These are phyloP conservation scores for Penicillium desertorum DNA, from an alignment of 495 filamentous ascomycete species.

Conservation along the genomic window DNA sequence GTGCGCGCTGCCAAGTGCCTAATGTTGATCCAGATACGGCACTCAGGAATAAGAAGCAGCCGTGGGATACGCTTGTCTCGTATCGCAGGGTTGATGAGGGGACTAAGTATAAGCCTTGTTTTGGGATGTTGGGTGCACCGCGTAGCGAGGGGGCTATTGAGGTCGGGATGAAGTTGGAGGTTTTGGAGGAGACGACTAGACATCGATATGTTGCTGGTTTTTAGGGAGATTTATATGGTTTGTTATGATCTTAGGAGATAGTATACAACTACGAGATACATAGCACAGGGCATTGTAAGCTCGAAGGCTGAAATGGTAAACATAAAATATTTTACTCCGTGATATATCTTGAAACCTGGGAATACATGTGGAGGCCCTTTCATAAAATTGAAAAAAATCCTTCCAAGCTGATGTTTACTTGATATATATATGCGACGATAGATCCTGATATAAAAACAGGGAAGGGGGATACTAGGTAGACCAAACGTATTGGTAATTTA, in stretches of 20 bases:
- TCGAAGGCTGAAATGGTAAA: not conserved
- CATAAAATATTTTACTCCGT: not conserved
- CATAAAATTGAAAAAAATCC: not conserved
- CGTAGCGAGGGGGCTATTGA: constrained; percentile 49
- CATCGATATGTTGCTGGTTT: constrained; percentile 58
- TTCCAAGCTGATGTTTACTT: not conserved
- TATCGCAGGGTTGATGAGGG: constrained; percentile 77
- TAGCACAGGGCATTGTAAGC: not conserved
- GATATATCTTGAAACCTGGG: not conserved
- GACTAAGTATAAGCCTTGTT: constrained; percentile 65
- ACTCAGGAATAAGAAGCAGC: constrained; percentile 67
- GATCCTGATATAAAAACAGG: not conserved
- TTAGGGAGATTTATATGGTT: constrained; percentile 10
- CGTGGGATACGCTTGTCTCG: constrained; percentile 68
- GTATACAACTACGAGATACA: not conserved
- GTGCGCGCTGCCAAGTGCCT: constrained; percentile 77
- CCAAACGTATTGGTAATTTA: not conserved
- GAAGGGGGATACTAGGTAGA: not conserved
- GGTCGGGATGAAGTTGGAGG: constrained; percentile 56
- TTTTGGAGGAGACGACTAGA: constrained; percentile 53
- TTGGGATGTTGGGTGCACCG: constrained; percentile 83
- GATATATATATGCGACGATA: not conserved
- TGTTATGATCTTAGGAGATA: too few relatives aligned
- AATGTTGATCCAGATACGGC: constrained; percentile 79
- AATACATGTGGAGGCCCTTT: not conserved